These are phyloP conservation scores for Botrytis cinerea DNA, from an alignment of 2,329 filamentous ascomycete genomes.

Conservation along the genomic window DNA sequence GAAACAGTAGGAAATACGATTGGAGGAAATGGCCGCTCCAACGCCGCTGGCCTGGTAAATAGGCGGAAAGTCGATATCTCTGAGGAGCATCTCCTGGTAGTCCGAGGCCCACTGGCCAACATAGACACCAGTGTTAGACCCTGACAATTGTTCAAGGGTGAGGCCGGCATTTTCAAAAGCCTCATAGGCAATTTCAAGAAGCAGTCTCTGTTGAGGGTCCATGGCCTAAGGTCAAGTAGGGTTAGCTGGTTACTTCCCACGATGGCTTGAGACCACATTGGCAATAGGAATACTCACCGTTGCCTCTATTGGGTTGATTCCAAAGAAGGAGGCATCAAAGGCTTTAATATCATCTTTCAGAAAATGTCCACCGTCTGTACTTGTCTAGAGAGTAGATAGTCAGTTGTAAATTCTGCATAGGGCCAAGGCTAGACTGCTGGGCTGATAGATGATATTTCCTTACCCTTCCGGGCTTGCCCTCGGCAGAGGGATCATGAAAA, in stretches of 20 bases:
- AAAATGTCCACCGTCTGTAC: conserved; percentile 27
- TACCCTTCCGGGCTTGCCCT: neutral
- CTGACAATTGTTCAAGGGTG: conserved; percentile 40
- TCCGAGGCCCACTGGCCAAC: conserved; percentile 21
- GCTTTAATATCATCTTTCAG: conserved; percentile 27
- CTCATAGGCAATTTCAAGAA: conserved; percentile 37
- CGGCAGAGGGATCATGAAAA: conserved; percentile 21
- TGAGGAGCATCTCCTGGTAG: neutral
- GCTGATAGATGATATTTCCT: neutral
- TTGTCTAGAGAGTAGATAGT: no score
- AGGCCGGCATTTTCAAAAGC: conserved; percentile 34
- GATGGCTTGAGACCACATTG: no score
- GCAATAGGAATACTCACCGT: neutral
- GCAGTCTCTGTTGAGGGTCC: conserved; percentile 37
- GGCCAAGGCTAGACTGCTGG: no score
- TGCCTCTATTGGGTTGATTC: conserved; percentile 25
- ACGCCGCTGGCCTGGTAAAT: conserved; percentile 42
- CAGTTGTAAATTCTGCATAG: no score
- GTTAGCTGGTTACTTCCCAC: no score
- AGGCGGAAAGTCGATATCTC: neutral
- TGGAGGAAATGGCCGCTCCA: conserved; percentile 42
- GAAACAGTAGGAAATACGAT: conserved; percentile 48
- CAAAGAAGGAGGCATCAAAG: conserved; percentile 32
- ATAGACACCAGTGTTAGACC: conserved; percentile 28
- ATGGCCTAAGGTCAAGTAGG: conserved; percentile 1